Conservation (phyloP, 1,139 yeast genomes). For the Hyphopichia khmerensis region DNA sequence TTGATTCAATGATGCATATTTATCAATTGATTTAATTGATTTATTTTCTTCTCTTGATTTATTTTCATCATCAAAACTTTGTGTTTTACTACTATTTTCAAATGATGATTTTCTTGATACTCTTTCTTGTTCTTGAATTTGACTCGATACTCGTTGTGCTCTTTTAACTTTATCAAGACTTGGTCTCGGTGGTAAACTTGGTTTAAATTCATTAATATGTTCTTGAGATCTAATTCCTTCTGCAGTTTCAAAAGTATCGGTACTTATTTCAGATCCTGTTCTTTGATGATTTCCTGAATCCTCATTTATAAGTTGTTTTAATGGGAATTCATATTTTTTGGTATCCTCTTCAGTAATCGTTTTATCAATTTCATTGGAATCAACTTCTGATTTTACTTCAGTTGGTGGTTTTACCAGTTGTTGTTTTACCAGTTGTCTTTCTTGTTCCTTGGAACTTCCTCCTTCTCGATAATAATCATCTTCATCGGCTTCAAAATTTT, state of each 20-base stretch:
- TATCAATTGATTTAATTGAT: background rate
- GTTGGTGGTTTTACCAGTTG: too few relatives aligned
- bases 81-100: background rate
- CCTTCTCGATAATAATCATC: background rate
- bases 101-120: background rate
- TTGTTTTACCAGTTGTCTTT: background rate
- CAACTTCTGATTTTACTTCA: too few relatives aligned
- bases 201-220: slow-evolving; percentile 1
- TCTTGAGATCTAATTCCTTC: background rate
- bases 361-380: too few relatives aligned
- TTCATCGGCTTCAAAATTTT: background rate
- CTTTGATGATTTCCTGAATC: background rate
- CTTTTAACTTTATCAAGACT: slow-evolving; percentile 26
- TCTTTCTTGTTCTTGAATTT: slow-evolving; percentile 6
- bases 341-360: background rate
- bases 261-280: slow-evolving; percentile 3
- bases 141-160: slow-evolving; percentile 33
- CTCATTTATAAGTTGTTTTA: background rate
- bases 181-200: slow-evolving; percentile 39
- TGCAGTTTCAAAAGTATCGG: slow-evolving; percentile 8
- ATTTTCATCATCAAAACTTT: background rate
- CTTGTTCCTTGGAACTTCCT: background rate
- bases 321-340: background rate
- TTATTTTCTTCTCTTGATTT: too few relatives aligned
- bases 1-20: background rate